Percentiles rank a stretch among this genome's conserved stretches.
phyloP scores from a whole-genome alignment of 2,329 filamentous ascomycete species.

The Helminthosporium solani region DNA sequence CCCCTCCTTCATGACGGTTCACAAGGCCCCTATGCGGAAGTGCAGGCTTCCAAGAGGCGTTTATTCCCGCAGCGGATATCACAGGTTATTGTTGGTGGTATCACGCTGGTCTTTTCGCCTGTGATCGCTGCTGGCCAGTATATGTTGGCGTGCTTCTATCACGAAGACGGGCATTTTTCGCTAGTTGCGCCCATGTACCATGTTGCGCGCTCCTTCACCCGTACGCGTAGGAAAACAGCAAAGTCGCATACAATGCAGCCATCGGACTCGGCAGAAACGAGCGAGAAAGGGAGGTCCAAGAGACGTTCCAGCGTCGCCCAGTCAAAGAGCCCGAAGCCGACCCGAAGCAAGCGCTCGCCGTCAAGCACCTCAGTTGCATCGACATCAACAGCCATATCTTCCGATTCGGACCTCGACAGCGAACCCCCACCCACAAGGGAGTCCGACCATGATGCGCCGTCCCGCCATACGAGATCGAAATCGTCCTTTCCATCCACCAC shows the following conservation, averaged over 20 bases:
- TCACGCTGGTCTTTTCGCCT: conserved; percentile 76
- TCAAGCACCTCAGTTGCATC: conserved; percentile 49
- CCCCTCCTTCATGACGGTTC: conserved; percentile 57
- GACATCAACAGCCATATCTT: conserved; percentile 65
- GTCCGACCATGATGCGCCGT: conserved; percentile 43
- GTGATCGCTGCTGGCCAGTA: conserved; percentile 79
- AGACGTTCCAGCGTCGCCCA: conserved; percentile 31
- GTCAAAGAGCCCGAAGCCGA: conserved; percentile 22
- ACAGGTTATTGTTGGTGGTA: conserved; percentile 69
- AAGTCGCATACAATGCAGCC: conserved; percentile 28
- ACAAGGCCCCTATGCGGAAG: conserved; percentile 34
- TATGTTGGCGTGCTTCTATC: conserved; percentile 78
- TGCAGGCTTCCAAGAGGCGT: conserved; percentile 44
- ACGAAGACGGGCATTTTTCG: conserved; percentile 76
- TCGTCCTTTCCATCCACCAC: conserved; percentile 50
- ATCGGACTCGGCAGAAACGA: conserved; percentile 22
- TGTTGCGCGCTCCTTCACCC: conserved; percentile 54
- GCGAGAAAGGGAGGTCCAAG: conserved; percentile 33
- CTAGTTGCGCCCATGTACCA: conserved; percentile 71
- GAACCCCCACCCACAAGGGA: conserved; percentile 35
- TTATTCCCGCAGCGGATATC: conserved; percentile 68
- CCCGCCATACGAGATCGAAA: conserved; percentile 64
- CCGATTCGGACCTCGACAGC: conserved; percentile 65
- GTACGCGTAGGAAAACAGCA: conserved; percentile 39
- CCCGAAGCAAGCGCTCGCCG: conserved; percentile 40